A percentile compares a stretch with the other conserved stretches of the same genome.
Evolutionary conservation across 139 green algal genomes (phyloP).

Genomic region (Chloropicon primus): DNA sequence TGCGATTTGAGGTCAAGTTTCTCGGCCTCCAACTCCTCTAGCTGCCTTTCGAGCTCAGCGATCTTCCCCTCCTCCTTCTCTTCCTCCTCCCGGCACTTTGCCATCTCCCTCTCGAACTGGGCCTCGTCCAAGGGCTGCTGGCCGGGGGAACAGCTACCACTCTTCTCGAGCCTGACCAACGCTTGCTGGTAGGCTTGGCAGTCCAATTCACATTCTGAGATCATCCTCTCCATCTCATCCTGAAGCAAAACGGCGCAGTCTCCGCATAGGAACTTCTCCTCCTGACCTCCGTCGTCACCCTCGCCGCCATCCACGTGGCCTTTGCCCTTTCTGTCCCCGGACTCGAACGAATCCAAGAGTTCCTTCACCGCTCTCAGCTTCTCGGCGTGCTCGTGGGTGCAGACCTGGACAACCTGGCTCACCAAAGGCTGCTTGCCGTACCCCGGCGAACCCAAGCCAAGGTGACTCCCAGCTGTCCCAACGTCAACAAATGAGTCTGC

Average conservation of each 20-base stretch:
- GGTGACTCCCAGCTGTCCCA: neutral
- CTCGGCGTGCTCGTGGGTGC: neutral
- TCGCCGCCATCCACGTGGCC: neutral
- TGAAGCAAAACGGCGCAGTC: conserved; percentile 60
- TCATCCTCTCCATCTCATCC: conserved; percentile 47
- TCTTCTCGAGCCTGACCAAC: neutral
- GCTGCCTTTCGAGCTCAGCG: conserved; percentile 39
- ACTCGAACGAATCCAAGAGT: neutral
- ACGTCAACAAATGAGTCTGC: neutral
- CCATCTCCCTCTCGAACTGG: conserved; percentile 52
- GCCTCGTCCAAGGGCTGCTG: neutral
- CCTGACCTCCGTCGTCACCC: conserved; percentile 2
- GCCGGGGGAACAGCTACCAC: neutral
- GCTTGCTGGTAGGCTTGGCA: neutral
- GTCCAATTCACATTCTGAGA: neutral
- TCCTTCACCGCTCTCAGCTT: neutral
- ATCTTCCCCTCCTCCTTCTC: conserved; percentile 39
- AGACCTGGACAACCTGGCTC: neutral
- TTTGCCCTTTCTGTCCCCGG: too few relatives aligned
- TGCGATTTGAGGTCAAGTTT: conserved; percentile 7
- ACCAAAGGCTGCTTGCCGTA: neutral
- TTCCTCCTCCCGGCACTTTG: conserved; percentile 11
- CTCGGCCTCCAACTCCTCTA: conserved; percentile 24
- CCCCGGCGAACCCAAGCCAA: neutral
- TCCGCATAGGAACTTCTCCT: conserved; percentile 73